phyloP scores from a whole-genome alignment of 148 eudicot genomes.

The Nepenthes mirabilis region DNA sequence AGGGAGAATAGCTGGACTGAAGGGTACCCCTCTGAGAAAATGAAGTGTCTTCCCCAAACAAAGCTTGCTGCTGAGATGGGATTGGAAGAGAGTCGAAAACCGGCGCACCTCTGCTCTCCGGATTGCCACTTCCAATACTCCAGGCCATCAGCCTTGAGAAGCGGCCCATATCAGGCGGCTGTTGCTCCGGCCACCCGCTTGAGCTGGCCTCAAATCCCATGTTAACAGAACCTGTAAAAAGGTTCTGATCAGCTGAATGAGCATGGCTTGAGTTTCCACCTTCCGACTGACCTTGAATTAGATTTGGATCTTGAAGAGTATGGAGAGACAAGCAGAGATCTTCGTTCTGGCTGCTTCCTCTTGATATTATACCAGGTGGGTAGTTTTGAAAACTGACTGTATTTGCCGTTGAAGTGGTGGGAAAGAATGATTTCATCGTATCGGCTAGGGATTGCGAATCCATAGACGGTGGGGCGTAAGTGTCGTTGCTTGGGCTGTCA shows the following conservation, averaged over 20 bases:
- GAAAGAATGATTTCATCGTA: neutral
- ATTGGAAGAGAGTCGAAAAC: slow-evolving; percentile 7
- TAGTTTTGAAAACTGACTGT: slow-evolving; percentile 16
- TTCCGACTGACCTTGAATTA: neutral
- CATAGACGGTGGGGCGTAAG: neutral
- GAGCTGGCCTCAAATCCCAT: slow-evolving; percentile 12
- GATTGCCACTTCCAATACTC: slow-evolving; percentile 5
- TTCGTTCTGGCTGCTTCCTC: slow-evolving; percentile 1
- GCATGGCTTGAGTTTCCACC: slow-evolving; percentile 1
- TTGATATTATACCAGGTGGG: slow-evolving; percentile 8
- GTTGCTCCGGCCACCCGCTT: slow-evolving; percentile 11
- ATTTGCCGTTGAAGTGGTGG: slow-evolving; percentile 2
- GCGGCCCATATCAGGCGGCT: slow-evolving; percentile 18
- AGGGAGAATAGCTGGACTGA: slow-evolving; percentile 24
- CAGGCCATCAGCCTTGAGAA: slow-evolving; percentile 23
- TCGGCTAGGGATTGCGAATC: neutral
- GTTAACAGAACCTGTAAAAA: slow-evolving; percentile 7
- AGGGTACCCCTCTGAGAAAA: slow-evolving; percentile 28
- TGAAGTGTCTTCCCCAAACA: slow-evolving; percentile 14
- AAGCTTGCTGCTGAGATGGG: slow-evolving; percentile 5
- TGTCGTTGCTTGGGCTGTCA: slow-evolving; percentile 15
- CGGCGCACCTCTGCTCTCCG: slow-evolving; percentile 1
- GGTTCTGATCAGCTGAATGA: slow-evolving; percentile 3
- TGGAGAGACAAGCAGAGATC: slow-evolving; percentile 35
- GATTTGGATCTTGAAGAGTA: slow-evolving; percentile 16